Conservation (phyloP, 306 rosid species). For the Castanopsis chinensis region DNA sequence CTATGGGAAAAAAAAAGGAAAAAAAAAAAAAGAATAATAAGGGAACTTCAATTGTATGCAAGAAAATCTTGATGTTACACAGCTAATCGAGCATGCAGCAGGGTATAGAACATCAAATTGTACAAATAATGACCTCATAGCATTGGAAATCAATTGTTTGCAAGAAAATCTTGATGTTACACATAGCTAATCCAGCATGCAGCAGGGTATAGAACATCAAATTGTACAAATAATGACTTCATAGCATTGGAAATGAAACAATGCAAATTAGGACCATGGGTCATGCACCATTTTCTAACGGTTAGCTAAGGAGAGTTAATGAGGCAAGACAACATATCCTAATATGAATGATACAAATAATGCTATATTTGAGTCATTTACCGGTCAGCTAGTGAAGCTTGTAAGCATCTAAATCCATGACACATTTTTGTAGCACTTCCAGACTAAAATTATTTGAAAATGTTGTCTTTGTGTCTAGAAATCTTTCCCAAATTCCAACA, state of each 20-base stretch:
- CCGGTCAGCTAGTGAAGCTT: background rate
- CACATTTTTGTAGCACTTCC: background rate
- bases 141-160: too few species aligned
- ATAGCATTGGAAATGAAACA: background rate
- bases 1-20: background rate
- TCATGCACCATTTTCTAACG: background rate
- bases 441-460: background rate
- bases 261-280: background rate
- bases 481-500: constrained; percentile 1
- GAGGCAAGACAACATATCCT: background rate
- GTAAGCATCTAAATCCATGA: constrained; percentile 4
- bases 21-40: background rate
- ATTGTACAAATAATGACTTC: background rate
- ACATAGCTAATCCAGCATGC: too few species aligned
- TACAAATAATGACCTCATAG: too few species aligned
- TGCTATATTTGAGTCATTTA: background rate
- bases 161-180: too few species aligned
- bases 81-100: background rate
- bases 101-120: background rate
- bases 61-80: background rate
- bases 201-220: background rate
- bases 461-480: background rate
- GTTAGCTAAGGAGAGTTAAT: background rate
- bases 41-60: background rate
- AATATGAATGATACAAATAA: background rate